Conservation (phyloP, 192 early-diverging fungal species). For the Hyaloraphidium curvatum region DNA sequence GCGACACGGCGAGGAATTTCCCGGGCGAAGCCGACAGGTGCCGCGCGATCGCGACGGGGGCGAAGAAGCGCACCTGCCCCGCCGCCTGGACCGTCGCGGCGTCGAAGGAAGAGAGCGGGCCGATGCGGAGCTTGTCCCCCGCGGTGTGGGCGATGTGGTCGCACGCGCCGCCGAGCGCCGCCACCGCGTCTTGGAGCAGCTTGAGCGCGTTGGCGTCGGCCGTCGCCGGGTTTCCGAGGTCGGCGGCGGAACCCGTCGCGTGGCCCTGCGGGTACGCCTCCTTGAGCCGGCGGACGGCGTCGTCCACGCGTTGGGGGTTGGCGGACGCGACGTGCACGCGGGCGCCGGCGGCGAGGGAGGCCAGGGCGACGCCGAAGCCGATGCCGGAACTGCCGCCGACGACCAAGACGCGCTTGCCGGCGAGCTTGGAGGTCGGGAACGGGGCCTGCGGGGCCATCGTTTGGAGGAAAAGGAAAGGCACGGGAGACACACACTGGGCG, state of each 20-base stretch:
- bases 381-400: neutral
- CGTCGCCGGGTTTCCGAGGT: no score
- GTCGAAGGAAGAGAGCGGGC: neutral
- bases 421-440: neutral
- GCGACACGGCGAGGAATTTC: neutral
- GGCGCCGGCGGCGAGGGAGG: neutral
- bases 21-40: neutral
- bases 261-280: neutral
- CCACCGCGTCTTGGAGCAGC: neutral
- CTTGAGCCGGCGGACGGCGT: neutral
- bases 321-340: neutral
- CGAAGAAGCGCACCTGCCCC: no score
- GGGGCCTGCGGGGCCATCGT: no score
- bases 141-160: neutral
- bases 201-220: no score
- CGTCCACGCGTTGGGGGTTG: neutral
- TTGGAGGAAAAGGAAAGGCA: no score
- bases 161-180: neutral
- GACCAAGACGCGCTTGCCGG: neutral
- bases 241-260: neutral
- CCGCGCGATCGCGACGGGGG: neutral
- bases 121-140: neutral
- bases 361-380: neutral
- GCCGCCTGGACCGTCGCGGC: neutral
- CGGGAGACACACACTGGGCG: no score